Evolutionary conservation across 768 basidiomycete genomes (phyloP).

Genomic region (Tephrocybe sp.): DNA sequence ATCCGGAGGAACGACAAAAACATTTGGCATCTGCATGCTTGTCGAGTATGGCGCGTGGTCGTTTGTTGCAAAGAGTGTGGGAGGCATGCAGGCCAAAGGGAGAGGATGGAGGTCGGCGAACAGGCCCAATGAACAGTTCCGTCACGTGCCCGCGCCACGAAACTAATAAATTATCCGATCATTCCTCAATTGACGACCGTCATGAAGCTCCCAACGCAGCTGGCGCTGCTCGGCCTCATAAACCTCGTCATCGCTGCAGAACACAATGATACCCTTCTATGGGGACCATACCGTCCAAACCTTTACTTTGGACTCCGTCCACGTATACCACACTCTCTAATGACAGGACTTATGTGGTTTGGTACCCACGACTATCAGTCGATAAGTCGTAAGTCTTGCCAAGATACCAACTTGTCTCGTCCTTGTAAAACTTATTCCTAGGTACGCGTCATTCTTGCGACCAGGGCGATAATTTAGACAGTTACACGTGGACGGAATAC

Average conservation of each 20-base stretch:
- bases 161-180: neutral
- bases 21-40: constrained; percentile 39
- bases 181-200: constrained; percentile 2
- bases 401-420: constrained; percentile 3
- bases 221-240: constrained; percentile 44
- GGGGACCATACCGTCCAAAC: constrained; percentile 88
- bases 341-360: constrained; percentile 95
- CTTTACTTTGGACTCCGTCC: constrained; percentile 94
- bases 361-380: constrained; percentile 84
- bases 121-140: neutral
- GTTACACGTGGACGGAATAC: constrained; percentile 86
- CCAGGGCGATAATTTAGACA: constrained; percentile 76
- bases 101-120: neutral
- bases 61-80: constrained; percentile 13
- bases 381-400: constrained; percentile 47
- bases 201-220: constrained; percentile 44
- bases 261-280: constrained; percentile 60
- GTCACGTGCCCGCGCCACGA: constrained; percentile 17
- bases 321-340: constrained; percentile 79
- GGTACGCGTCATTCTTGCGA: constrained; percentile 86
- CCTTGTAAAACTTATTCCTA: constrained; percentile 25
- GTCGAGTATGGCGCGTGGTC: constrained; percentile 7
- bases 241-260: constrained; percentile 34
- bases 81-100: constrained; percentile 11
- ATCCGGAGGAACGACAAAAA: constrained; percentile 57